phyloP scores from a whole-genome alignment of 1,139 yeast species.

The Suhomyces coccinellae region DNA sequence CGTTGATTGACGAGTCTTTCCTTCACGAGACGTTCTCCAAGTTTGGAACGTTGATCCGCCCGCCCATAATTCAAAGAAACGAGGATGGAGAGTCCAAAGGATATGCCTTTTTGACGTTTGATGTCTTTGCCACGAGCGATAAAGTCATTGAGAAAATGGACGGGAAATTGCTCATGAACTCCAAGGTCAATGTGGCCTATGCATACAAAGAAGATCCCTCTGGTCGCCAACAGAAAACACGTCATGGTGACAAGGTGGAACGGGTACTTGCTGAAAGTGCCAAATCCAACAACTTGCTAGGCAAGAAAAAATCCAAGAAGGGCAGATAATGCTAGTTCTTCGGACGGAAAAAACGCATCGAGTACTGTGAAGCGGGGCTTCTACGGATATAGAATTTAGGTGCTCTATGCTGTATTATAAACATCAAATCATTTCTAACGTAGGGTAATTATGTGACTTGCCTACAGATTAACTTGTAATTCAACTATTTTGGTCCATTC shows the following conservation, averaged over 20 bases:
- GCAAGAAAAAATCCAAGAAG: slow-evolving; percentile 8
- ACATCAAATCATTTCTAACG: too few species aligned
- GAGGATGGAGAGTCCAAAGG: slow-evolving; percentile 56
- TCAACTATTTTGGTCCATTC: too few species aligned
- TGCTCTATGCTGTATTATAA: too few species aligned
- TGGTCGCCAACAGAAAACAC: slow-evolving; percentile 36
- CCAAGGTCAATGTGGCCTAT: slow-evolving; percentile 60
- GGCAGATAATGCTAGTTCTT: background rate
- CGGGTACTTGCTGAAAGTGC: slow-evolving; percentile 74
- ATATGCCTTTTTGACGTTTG: slow-evolving; percentile 62
- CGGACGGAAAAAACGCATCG: background rate
- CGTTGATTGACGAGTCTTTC: slow-evolving; percentile 62
- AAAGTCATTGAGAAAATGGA: slow-evolving; percentile 69
- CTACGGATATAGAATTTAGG: background rate
- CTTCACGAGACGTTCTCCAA: slow-evolving; percentile 61
- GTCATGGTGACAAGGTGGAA: slow-evolving; percentile 83
- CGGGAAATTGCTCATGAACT: slow-evolving; percentile 69
- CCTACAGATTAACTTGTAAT: too few species aligned
- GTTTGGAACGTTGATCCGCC: slow-evolving; percentile 62
- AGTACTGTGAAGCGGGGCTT: background rate
- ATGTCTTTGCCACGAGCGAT: slow-evolving; percentile 70
- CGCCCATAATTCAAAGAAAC: slow-evolving; percentile 57
- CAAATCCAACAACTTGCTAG: slow-evolving; percentile 30
- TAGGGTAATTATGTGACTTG: too few species aligned
- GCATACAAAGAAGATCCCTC: slow-evolving; percentile 66